Evolutionary conservation across 371 early-diverging fungal genomes (phyloP), one percentile per base, ranked within the genome.

Genomic region (Gilbertella persicaria): DNA sequence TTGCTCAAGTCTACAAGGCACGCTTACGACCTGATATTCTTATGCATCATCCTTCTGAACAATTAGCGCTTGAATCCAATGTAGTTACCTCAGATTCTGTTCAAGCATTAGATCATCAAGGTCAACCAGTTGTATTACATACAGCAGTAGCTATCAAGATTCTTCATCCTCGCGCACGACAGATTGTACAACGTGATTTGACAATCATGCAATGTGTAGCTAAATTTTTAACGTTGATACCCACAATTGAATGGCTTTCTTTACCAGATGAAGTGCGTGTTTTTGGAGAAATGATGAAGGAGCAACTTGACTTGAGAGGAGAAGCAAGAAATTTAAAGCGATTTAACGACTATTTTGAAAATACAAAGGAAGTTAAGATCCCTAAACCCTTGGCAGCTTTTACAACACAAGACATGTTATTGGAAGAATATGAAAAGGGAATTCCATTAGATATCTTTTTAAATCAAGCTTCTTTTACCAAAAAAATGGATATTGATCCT

Each of bases 271-370:
- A 98, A 64, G 91, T 95, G 3, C 59, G 63, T 0, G 87, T 88
- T 42, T 97, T 99, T 83, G 87, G 87, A 4, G 64, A 69, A n/a
- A 95, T 97, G 93, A 96, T 99, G 95, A 69, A 73, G 37, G 81
- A 83, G 38, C 98, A 99, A 64, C 58, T 94, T 19, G 96, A 99
- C 71, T 53, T 99, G 43, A 69, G 90, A 16, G 73, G 82, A 9
- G 99, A 99, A 64, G 93, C 88, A 6, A 45, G 61, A 1, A 93
- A 96, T 61, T 59, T 96, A 44, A 58, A 71, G 13, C 62, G 70
- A 4, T 95, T 97, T 66, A 72, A 80, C 13, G 60, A 73, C 1
- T 85, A 91, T 61, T 96, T 95, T 62, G 53, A 57, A 17, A 58
- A 76, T 25, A 67, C 81, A 0, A 63, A 58, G 6, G 67, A 78